Conservation (phyloP, 441 rosid genomes). For the Pelargonium exstipulatum region DNA sequence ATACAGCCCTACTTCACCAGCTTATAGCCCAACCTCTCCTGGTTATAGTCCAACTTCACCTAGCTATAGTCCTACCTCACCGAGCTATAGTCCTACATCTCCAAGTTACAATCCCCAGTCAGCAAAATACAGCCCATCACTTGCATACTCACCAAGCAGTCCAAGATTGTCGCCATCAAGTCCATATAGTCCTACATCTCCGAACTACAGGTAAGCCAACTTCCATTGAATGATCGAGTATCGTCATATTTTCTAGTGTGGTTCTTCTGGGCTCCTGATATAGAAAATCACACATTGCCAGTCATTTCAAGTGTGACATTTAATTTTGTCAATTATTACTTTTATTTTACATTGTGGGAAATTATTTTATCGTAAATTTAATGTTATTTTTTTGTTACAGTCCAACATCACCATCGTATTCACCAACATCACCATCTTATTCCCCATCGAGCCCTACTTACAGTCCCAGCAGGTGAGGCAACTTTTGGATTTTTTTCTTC, state of each 20-base stretch:
- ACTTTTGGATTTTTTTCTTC: background rate
- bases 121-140: conserved; percentile 70
- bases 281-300: background rate
- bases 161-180: conserved; percentile 83
- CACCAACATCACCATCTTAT: conserved; percentile 92
- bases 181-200: conserved; percentile 93
- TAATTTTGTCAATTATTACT: background rate
- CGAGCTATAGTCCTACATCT: conserved; percentile 66
- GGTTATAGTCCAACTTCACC: conserved; percentile 45
- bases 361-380: background rate
- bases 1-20: conserved; percentile 77
- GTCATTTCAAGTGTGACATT: background rate
- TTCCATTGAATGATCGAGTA: background rate
- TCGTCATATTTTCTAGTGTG: background rate
- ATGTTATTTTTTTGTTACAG: conserved; percentile 36
- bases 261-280: background rate
- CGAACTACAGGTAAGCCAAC: conserved; percentile 61
- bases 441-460: conserved; percentile 90
- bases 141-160: conserved; percentile 92
- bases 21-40: conserved; percentile 68
- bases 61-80: conserved; percentile 40
- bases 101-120: conserved; percentile 85
- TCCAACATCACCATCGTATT: conserved; percentile 89
- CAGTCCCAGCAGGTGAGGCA: conserved; percentile 90
- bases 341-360: background rate